Evolutionary conservation across 192 early-diverging fungal genomes (phyloP), one percentile per base, ranked within the genome.

Genomic region (Obelidium mucronatum): DNA sequence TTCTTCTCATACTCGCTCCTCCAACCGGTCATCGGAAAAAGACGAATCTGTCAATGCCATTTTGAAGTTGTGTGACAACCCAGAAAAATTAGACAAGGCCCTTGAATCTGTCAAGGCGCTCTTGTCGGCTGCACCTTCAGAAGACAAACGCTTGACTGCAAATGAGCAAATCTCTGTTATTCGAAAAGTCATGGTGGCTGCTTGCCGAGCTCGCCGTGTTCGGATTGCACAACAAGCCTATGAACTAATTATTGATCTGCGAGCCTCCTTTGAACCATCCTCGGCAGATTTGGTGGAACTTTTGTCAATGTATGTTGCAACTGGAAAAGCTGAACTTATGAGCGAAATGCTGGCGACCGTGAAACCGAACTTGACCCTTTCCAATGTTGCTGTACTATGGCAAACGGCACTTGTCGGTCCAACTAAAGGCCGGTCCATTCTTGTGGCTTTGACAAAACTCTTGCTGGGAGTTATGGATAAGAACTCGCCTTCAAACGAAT

Each of bases 151-250:
- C 8, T 19, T 48, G 11, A 35, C 61, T 15, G 4, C 40, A 11
- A 40, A 17, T 17, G 44, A 52, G 30, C 33, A 33, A 15, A 52
- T 65, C 48, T 33, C 61, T 13, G 52, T 64, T 22, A 24, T 34
- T 19, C 40, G 65, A 6, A 55, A 54, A 36, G 26, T 76, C 33
- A 34, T 76, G 54, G 37, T 53, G 11, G 33, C 75, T 40, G 62
- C 75, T 5, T 59, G 33, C 40, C 75, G 75, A 17, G 51, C 30
- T 24, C 55, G 39, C 8, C 65, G 64, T 33, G 54, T 67, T 4
- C 11, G 28, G 5, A 56, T 67, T 35, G 65, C 75, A 6, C 63
- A 76, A 35, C 64, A 76, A 13, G 75, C 75, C 35, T 68, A 67
- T 34, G 44, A 31, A n/a, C 3, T 67, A 15, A 35, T 76, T 33